These are phyloP conservation scores for Macroventuria anomochaeta DNA, from an alignment of 2,329 filamentous ascomycete species.

Conservation along the genomic window DNA sequence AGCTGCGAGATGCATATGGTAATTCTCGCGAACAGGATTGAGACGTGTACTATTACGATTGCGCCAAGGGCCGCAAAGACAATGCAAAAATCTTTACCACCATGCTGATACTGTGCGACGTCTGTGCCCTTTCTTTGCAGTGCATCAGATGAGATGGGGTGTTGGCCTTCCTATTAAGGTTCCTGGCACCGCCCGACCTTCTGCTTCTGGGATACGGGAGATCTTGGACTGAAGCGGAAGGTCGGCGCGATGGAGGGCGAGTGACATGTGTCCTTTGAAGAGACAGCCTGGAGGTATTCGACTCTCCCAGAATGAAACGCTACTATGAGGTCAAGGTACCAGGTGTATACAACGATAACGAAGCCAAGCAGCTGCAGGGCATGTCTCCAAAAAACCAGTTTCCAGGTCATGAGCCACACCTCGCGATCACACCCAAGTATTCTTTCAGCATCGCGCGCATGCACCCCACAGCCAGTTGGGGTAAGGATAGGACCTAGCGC, in stretches of 20 bases:
- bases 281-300: too few species aligned
- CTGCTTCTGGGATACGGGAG: slow-evolving; percentile 16
- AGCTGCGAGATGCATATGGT: slow-evolving; percentile 17
- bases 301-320: too few species aligned
- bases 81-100: slow-evolving; percentile 14
- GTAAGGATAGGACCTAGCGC: slow-evolving; percentile 11
- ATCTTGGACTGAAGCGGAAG: slow-evolving; percentile 16
- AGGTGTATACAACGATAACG: neutral
- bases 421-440: neutral
- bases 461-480: slow-evolving; percentile 28
- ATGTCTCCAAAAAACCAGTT: neutral
- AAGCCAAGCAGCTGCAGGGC: slow-evolving; percentile 9
- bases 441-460: slow-evolving; percentile 13
- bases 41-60: slow-evolving; percentile 23
- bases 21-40: slow-evolving; percentile 16
- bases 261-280: neutral
- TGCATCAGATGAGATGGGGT: neutral
- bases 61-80: slow-evolving; percentile 15
- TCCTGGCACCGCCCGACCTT: slow-evolving; percentile 15
- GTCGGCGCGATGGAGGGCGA: slow-evolving; percentile 1
- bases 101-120: neutral
- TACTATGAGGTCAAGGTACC: too few species aligned
- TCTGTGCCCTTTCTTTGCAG: slow-evolving; percentile 12
- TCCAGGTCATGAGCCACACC: slow-evolving; percentile 13
- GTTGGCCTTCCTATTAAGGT: slow-evolving; percentile 18